Percentiles rank a stretch among this genome's conserved stretches.
phyloP scores from a whole-genome alignment of 345 rosid genomes.

The Linum usitatissimum region DNA sequence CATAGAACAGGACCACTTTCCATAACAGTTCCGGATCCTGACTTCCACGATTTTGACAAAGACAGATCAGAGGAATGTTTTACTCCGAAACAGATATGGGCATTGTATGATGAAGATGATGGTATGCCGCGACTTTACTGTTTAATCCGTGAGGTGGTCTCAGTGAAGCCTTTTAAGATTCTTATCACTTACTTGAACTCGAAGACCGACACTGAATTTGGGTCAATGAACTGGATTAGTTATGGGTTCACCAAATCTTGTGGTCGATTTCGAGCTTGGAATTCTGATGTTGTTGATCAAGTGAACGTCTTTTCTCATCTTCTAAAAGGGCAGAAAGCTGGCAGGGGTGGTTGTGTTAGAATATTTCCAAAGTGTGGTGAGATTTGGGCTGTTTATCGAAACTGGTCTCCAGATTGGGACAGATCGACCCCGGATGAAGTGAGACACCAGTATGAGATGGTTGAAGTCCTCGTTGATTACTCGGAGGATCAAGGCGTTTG shows the following conservation, averaged over 20 bases:
- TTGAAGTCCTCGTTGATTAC: constrained; percentile 84
- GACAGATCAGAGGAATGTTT: constrained; percentile 89
- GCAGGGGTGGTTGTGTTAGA: constrained; percentile 96
- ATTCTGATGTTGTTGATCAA: constrained; percentile 70
- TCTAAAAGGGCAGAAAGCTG: constrained; percentile 69
- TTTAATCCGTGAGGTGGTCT: constrained; percentile 68
- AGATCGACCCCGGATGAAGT: constrained; percentile 68
- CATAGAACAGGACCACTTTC: constrained; percentile 38
- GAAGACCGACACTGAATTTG: constrained; percentile 84
- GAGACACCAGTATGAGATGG: constrained; percentile 94
- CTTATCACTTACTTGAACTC: constrained; percentile 80
- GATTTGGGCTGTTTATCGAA: constrained; percentile 85
- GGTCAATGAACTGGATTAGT: constrained; percentile 72
- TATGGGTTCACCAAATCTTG: constrained; percentile 91
- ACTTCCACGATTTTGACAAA: constrained; percentile 90
- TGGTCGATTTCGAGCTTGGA: constrained; percentile 86
- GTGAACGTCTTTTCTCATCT: constrained; percentile 93
- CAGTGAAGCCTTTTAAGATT: constrained; percentile 73
- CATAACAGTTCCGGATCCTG: constrained; percentile 81
- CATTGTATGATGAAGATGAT: constrained; percentile 89
- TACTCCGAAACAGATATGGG: constrained; percentile 92
- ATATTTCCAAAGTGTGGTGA: constrained; percentile 85
- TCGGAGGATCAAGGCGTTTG: constrained; percentile 88
- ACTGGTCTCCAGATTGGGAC: constrained; percentile 86
- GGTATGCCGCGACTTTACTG: constrained; percentile 98